phyloP scores from a whole-genome alignment of 441 rosid species.

The Erodium chrysanthum region DNA sequence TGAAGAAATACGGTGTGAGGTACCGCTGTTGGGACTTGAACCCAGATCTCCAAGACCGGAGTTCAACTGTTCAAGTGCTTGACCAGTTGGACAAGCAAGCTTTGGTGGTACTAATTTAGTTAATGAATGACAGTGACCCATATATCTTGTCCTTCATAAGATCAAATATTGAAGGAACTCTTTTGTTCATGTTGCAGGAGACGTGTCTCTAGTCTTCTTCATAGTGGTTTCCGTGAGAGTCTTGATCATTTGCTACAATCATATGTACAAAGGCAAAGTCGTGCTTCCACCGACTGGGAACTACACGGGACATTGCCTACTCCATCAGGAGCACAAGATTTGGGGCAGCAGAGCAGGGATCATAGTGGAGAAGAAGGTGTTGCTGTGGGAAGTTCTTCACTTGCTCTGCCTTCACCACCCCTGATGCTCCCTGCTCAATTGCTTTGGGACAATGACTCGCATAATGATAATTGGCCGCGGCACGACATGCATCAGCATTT shows the following conservation, averaged over 20 bases:
- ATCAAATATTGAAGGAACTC: slow-evolving; percentile 1
- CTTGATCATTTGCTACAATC: slow-evolving; percentile 78
- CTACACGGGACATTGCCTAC: slow-evolving; percentile 41
- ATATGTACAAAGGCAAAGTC: slow-evolving; percentile 75
- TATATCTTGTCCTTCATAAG: background rate
- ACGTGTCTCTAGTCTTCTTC: slow-evolving; percentile 85
- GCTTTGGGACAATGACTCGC: slow-evolving; percentile 57
- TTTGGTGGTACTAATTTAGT: slow-evolving; percentile 39
- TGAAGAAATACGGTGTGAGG: too few relatives aligned
- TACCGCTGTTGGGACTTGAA: too few relatives aligned
- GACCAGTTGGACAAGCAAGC: too few relatives aligned
- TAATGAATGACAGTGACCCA: background rate
- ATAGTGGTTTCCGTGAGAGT: slow-evolving; percentile 73
- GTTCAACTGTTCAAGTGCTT: too few relatives aligned
- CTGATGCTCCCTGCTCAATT: slow-evolving; percentile 38
- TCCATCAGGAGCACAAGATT: slow-evolving; percentile 32
- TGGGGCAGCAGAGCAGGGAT: slow-evolving; percentile 41
- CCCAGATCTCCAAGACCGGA: too few relatives aligned
- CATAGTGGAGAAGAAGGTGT: slow-evolving; percentile 38
- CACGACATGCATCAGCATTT: slow-evolving; percentile 52
- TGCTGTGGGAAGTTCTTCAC: slow-evolving; percentile 32
- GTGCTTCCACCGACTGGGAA: slow-evolving; percentile 52
- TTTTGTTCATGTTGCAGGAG: slow-evolving; percentile 47
- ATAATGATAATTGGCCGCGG: slow-evolving; percentile 45
- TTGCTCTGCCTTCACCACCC: slow-evolving; percentile 39